Conservation (phyloP, 75 land plant species). For the Cupressus sempervirens region DNA sequence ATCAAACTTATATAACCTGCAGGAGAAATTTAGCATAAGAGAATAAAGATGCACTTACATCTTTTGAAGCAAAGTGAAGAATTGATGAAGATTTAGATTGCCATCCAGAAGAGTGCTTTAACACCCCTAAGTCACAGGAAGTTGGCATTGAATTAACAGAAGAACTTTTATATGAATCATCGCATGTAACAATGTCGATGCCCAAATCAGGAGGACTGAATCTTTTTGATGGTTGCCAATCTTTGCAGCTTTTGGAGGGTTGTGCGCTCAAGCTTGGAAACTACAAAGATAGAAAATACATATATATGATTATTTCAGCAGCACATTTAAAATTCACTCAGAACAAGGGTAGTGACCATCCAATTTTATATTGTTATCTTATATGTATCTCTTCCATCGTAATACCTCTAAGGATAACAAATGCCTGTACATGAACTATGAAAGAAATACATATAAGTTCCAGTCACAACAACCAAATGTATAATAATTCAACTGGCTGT, state of each 20-base stretch:
- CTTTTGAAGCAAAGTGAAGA: background rate
- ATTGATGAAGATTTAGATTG: background rate
- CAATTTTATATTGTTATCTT: background rate
- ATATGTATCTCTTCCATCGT: background rate
- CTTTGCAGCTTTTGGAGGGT: background rate
- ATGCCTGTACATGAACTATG: background rate
- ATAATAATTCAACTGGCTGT: background rate
- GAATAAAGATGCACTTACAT: background rate
- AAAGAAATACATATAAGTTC: background rate
- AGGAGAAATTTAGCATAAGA: no score
- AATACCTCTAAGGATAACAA: no score
- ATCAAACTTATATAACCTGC: background rate
- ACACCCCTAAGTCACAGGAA: background rate
- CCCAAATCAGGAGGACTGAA: background rate
- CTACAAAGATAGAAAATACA: background rate
- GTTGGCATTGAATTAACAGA: background rate
- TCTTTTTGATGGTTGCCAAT: background rate
- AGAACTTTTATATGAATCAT: background rate
- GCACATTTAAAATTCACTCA: background rate
- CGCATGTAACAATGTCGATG: background rate
- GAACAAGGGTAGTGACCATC: background rate
- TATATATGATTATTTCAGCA: no score
- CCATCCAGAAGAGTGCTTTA: background rate
- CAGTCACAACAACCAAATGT: background rate
- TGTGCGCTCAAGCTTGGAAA: background rate